Conservation (phyloP, 2,329 filamentous ascomycete genomes). For the Phialophora macrospora region DNA sequence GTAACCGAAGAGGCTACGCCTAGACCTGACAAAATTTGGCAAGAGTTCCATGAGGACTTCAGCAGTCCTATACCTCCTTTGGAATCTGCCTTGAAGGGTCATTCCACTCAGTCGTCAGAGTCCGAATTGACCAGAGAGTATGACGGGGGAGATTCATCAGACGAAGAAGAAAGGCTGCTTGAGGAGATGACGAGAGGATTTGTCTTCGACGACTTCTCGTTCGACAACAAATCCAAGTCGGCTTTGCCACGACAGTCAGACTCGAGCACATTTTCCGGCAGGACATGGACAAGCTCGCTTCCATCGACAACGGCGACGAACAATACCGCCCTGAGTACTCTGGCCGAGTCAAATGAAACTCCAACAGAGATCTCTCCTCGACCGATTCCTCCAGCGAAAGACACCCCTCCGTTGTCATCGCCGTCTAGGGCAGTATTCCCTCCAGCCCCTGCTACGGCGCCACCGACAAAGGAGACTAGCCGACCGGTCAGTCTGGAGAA, state of each 20-base stretch:
- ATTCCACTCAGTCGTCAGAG: slow-evolving; percentile 15
- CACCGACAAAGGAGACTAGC: slow-evolving; percentile 30
- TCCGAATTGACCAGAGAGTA: slow-evolving; percentile 52
- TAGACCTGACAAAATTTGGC: slow-evolving; percentile 72
- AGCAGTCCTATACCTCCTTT: slow-evolving; percentile 13
- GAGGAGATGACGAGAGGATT: slow-evolving; percentile 89
- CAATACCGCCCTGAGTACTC: slow-evolving; percentile 71
- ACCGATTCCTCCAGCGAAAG: slow-evolving; percentile 31
- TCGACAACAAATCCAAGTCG: slow-evolving; percentile 70
- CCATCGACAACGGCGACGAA: slow-evolving; percentile 73
- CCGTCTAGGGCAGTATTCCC: slow-evolving; percentile 25
- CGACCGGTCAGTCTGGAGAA: slow-evolving; percentile 27
- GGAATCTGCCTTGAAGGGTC: slow-evolving; percentile 4
- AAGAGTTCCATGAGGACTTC: slow-evolving; percentile 24
- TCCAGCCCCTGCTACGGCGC: slow-evolving; percentile 39
- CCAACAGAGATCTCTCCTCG: slow-evolving; percentile 26
- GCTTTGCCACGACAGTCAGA: slow-evolving; percentile 77
- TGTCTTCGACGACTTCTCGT: slow-evolving; percentile 80
- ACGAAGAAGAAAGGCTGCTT: slow-evolving; percentile 75
- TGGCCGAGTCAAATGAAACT: slow-evolving; percentile 64
- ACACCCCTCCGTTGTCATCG: slow-evolving; percentile 23
- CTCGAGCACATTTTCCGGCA: slow-evolving; percentile 68
- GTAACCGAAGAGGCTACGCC: slow-evolving; percentile 45
- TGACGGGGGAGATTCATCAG: slow-evolving; percentile 66
- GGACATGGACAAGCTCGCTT: slow-evolving; percentile 80